These are phyloP conservation scores for Cardamine chenopodiifolia DNA, from an alignment of 345 rosid genomes.

Conservation along the genomic window DNA sequence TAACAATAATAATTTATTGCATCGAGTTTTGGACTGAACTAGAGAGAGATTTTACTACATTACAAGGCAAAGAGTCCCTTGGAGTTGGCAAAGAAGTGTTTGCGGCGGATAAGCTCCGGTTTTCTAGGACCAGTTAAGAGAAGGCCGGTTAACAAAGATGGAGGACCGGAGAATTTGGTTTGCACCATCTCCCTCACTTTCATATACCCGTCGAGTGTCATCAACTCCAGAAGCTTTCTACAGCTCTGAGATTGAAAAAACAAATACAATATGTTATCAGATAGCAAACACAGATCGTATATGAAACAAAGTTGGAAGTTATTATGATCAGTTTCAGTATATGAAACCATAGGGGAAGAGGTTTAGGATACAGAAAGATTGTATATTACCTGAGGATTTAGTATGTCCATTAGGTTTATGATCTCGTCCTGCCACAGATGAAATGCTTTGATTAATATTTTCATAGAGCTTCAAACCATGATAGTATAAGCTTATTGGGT, in stretches of 20 bases:
- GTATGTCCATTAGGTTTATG: conserved; percentile 61
- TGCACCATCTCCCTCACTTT: conserved; percentile 66
- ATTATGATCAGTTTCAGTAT: conserved; percentile 19
- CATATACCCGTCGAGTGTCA: conserved; percentile 74
- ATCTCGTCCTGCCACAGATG: conserved; percentile 66
- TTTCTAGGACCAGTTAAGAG: conserved; percentile 47
- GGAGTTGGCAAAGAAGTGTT: conserved; percentile 79
- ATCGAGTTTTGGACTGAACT: not conserved
- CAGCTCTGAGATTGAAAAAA: conserved; percentile 55
- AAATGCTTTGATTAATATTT: conserved; percentile 16
- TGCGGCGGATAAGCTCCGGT: conserved; percentile 52
- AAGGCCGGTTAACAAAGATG: conserved; percentile 54
- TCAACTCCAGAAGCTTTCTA: conserved; percentile 67
- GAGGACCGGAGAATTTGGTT: conserved; percentile 52
- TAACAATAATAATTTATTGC: conserved; percentile 3
- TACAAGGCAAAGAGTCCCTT: conserved; percentile 56
- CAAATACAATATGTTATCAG: conserved; percentile 2
- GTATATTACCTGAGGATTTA: conserved; percentile 83
- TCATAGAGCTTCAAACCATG: conserved; percentile 14
- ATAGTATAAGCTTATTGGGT: not conserved
- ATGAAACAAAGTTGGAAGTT: not conserved
- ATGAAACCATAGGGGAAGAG: conserved; percentile 1
- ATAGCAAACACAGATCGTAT: not conserved
- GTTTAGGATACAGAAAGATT: not conserved
- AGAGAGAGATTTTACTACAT: not conserved